These are phyloP conservation scores for Arachis hypogaea DNA, from an alignment of 306 rosid species.

Conservation along the genomic window DNA sequence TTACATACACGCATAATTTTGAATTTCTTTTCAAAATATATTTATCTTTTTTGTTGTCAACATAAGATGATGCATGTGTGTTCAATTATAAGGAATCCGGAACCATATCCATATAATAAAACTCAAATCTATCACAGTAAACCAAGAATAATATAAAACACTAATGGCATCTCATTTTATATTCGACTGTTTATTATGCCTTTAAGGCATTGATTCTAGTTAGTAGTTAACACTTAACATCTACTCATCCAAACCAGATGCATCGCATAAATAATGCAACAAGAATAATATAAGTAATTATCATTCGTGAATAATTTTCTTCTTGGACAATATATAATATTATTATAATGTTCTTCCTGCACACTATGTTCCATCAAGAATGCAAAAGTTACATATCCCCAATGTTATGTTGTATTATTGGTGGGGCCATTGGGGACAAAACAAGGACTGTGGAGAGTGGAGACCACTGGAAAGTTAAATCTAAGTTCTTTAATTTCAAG, in stretches of 20 bases:
- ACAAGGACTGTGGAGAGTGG: not conserved
- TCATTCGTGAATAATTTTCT: not conserved
- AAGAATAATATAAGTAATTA: not conserved
- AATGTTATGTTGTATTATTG: constrained; percentile 4
- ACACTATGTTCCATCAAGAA: constrained; percentile 14
- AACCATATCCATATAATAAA: constrained; percentile 22
- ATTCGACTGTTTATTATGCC: not conserved
- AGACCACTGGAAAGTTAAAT: constrained; percentile 33
- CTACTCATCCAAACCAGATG: not conserved
- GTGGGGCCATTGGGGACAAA: constrained; percentile 32
- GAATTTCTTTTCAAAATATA: too few species aligned
- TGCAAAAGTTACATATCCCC: not conserved
- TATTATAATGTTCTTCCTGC: not conserved
- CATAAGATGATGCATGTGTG: not conserved
- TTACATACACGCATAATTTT: too few species aligned
- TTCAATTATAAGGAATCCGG: constrained; percentile 34
- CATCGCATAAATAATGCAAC: not conserved
- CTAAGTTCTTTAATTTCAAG: not conserved
- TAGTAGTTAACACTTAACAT: not conserved
- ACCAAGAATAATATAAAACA: not conserved
- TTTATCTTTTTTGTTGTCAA: not conserved
- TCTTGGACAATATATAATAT: not conserved
- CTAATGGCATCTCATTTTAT: constrained; percentile 11
- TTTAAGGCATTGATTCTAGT: constrained; percentile 11
- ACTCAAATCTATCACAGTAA: constrained; percentile 18